phyloP scores from a whole-genome alignment of 805 yeast species.

The Schwanniomyces vanrijiae region DNA sequence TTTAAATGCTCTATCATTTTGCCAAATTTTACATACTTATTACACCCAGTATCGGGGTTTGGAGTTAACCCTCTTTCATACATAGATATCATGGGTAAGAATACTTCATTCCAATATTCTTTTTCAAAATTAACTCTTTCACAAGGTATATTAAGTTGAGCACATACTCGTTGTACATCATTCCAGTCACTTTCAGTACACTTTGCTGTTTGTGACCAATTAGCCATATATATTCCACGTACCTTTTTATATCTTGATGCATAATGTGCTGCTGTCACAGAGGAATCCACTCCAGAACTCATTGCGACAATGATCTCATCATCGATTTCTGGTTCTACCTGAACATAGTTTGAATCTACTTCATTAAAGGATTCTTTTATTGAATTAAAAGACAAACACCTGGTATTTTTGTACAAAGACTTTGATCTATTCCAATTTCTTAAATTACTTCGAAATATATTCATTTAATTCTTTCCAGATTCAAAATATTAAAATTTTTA shows the following conservation, averaged over 20 bases:
- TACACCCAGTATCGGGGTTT: conserved; percentile 92
- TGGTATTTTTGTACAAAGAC: background rate
- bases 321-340: conserved; percentile 42
- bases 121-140: conserved; percentile 80
- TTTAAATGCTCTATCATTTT: conserved; percentile 58
- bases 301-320: conserved; percentile 82
- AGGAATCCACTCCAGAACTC: conserved; percentile 97
- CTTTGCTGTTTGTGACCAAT: conserved; percentile 70
- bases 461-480: background rate
- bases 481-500: no score
- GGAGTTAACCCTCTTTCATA: conserved; percentile 82
- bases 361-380: background rate
- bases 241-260: conserved; percentile 59
- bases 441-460: background rate
- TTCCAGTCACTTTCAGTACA: conserved; percentile 91
- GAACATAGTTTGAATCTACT: conserved; percentile 23
- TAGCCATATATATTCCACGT: conserved; percentile 87
- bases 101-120: conserved; percentile 92
- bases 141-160: conserved; percentile 62
- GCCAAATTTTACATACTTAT: conserved; percentile 85
- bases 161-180: conserved; percentile 69
- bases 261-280: conserved; percentile 76
- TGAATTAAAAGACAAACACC: background rate
- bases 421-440: background rate
- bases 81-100: conserved; percentile 82